Evolutionary conservation across 2,329 filamentous ascomycete species (phyloP), one percentile per base, ranked within the genome.

Genomic region (Niveomyces coronatus): DNA sequence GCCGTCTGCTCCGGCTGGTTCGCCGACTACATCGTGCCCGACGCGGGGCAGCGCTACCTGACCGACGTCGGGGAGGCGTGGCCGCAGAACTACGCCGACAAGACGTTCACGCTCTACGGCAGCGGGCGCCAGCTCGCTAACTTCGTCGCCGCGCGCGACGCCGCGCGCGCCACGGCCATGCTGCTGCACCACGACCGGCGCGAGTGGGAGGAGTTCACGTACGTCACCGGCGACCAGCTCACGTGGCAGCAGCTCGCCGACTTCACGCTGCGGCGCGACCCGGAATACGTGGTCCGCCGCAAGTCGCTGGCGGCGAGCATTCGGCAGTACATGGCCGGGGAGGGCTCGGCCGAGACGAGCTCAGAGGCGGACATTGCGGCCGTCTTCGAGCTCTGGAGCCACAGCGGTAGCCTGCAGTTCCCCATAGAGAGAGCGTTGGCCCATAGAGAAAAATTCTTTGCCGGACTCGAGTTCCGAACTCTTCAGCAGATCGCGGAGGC

Each of bases 71-170:
- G 39, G 14, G 30, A 34, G 9, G 32, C 37, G 28, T 41, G 39
- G 39, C 39, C 39, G 24, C 39, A 41, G 28, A 36, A 41, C 33
- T 24, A 37, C 27, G 15, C 11, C 16, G 27, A 32, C n/a, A 36
- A 36, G 22, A 15, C 27, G 14, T 41, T 41, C 32, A 37, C 39
- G 17, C 39, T 41, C 10, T 41, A 41, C 22, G 39, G 39, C 6
- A 31, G 24, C 18, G 39, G 39, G 7, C n/a, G 17, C 17, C 39
- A 37, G 39, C 26, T 41, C 8, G 35, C 37, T 24, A 33, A 41
- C 23, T 29, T 41, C 29, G 37, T 29, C 4, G 14, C 29, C 13
- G 34, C 23, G 11, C 13, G 34, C 10, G 39, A 38, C 30, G 18
- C 29, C 7, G 35, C 34, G 13, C 34, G 35, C 15, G 35, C 30